Evolutionary conservation across 2,329 filamentous ascomycete genomes (phyloP), one percentile per base, ranked within the genome.

Genomic region (Venturia oleaginea): DNA sequence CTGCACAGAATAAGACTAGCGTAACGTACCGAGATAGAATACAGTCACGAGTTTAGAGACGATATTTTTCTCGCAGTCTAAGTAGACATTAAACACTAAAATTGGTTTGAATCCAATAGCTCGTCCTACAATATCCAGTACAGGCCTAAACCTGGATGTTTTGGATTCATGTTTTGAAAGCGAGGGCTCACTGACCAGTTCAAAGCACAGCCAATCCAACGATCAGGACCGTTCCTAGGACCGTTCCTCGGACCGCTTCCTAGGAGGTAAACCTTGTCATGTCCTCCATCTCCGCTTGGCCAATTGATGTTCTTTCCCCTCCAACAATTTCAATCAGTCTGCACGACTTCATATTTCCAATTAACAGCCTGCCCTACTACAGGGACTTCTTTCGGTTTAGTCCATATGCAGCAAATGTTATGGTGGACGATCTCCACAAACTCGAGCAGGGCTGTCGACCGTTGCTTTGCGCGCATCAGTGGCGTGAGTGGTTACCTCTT

Each of bases 231-330:
- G 22, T 24, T 48, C 22, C n/a, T n/a, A n/a, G n/a, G n/a, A n/a
- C n/a, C n/a, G n/a, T n/a, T n/a, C 15, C 22, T 22, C 51, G 15
- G 27, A 17, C 51, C 51, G 30, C 30, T 7, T 19, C 51, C 27
- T 30, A n/a, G n/a, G n/a, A n/a, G n/a, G n/a, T n/a, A 30, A 55
- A 55, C 27, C 51, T n/a, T 55, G 51, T 55, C 48, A 34, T 48
- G 22, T 30, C 6, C 13, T 32, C 2, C 2, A 32, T 32, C 24
- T 17, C 17, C 8, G 8, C 15, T 19, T 24, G 15, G 15, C 48
- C 24, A 54, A 32, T 55, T n/a, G 51, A 19, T 30, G 1, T 34
- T 34, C 27, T 11, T 19, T 55, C 34, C 51, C 8, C 7, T 34
- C 27, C 51, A 55, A 55, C 51, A 4, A 46, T 4, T 6, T 24